A percentile compares a stretch with the other conserved stretches of the same genome.
Evolutionary conservation across 257 asterid species (phyloP).

Genomic region (Scutellaria galericulata): DNA sequence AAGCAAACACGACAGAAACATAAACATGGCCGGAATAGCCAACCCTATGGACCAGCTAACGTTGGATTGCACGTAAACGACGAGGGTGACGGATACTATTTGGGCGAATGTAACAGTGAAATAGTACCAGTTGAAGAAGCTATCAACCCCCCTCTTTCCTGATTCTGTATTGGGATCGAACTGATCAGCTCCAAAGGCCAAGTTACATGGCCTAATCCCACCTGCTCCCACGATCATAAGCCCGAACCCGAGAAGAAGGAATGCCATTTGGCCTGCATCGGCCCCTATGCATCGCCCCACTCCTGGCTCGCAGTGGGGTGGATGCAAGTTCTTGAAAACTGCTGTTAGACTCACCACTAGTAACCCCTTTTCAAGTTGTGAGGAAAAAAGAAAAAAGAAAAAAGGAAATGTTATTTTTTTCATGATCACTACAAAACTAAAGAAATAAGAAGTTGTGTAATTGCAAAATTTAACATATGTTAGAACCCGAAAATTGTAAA

Average conservation of each 20-base stretch:
- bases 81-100: slow-evolving; percentile 65
- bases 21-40: slow-evolving; percentile 57
- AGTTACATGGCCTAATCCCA: slow-evolving; percentile 76
- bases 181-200: slow-evolving; percentile 83
- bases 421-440: too few species aligned
- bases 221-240: slow-evolving; percentile 69
- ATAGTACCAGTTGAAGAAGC: slow-evolving; percentile 87
- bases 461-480: too few species aligned
- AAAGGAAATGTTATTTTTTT: too few species aligned
- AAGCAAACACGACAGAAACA: slow-evolving; percentile 57
- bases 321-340: slow-evolving; percentile 64
- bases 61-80: slow-evolving; percentile 73
- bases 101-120: slow-evolving; percentile 69
- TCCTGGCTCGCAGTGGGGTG: slow-evolving; percentile 50
- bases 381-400: neutral
- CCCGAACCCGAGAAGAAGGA: slow-evolving; percentile 61
- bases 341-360: slow-evolving; percentile 60
- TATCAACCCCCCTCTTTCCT: slow-evolving; percentile 63
- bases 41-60: slow-evolving; percentile 78
- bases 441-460: too few species aligned
- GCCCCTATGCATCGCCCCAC: slow-evolving; percentile 49
- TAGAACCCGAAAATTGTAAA: too few species aligned
- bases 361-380: slow-evolving; percentile 49
- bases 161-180: slow-evolving; percentile 68
- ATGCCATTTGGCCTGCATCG: slow-evolving; percentile 56